Base-by-base conservation (phyloP, 2,329 filamentous ascomycete genomes). In the Coniochaeta hoffmannii region DNA sequence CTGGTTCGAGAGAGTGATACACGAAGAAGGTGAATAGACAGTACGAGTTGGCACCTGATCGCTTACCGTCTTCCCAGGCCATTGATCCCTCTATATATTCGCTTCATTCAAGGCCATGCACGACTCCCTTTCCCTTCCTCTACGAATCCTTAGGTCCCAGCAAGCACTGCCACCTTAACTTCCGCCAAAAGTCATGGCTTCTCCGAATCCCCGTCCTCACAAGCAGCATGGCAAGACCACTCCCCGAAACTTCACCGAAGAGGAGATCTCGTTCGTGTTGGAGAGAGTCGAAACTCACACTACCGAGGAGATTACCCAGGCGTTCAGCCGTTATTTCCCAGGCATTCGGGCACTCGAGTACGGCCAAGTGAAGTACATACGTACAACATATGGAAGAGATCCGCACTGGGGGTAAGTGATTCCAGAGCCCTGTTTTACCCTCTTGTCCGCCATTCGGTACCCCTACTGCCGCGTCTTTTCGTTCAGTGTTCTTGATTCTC, bases 181-280 rank as follows among this genome's bases (percentile, higher is more conserved):
- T n/a, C n/a, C 30, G 30, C 30, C 30, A 12, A 32, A 32, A 41
- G n/a, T n/a, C n/a, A 41, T 41, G 36, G 19, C 36, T 4, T 41
- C 36, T 22, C 17, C 4, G 6, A 10, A 4, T 4, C 36, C 17
- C 22, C 17, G 17, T 19, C 7, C 14, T n/a, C 34, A n/a, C 6
- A 41, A 41, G 8, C 17, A 41, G 10, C 10, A 22, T 19, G 2
- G 2, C 8, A 50, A 22, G 70, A 71, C 14, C 63, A 68, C 4
- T 61, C 66, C 5, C 63, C 65, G 35, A 5, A 8, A 26, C 17
- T 74, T 74, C 60, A 65, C 61, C 10, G 56, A 63, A 8, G 62
- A 66, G 1, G 63, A 74, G 59, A 70, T 74, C 44, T 58, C 60
- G 49, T 73, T 68, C 59, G 58, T 73, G 36, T 62, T 75, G 49